These are phyloP conservation scores for Cordyceps tenuipes DNA, from an alignment of 2,329 filamentous ascomycete species.

Conservation along the genomic window DNA sequence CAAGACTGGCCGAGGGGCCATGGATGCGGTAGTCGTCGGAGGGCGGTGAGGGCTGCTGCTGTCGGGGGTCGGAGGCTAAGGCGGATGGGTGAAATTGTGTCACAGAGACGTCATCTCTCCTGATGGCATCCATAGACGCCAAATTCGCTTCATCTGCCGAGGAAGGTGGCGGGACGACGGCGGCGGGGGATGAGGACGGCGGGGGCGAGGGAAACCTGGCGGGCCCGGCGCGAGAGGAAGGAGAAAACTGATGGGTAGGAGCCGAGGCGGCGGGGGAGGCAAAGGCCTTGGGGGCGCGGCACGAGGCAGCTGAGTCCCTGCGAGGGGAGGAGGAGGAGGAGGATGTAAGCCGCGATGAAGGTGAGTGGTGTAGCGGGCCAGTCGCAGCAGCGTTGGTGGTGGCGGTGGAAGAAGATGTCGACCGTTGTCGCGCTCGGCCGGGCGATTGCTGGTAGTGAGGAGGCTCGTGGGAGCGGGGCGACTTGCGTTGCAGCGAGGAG, in stretches of 20 bases:
- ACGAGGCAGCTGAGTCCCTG: constrained; percentile 12
- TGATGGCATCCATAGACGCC: constrained; percentile 41
- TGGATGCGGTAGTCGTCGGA: constrained; percentile 23
- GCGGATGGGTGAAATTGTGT: constrained; percentile 7
- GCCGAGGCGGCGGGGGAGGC: constrained; percentile 13
- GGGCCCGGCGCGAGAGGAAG: constrained; percentile 30
- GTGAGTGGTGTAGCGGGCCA: constrained; percentile 7
- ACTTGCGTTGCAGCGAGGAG: constrained; percentile 30
- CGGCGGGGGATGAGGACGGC: constrained; percentile 42
- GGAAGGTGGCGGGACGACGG: constrained; percentile 24
- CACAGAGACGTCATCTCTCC: constrained; percentile 7
- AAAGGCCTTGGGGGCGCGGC: constrained; percentile 16
- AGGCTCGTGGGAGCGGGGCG: constrained; percentile 35
- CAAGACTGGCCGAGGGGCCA: constrained; percentile 25
- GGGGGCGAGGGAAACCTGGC: constrained; percentile 47
- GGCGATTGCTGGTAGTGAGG: constrained; percentile 21
- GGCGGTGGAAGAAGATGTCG: constrained; percentile 9
- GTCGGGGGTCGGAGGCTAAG: constrained; percentile 8
- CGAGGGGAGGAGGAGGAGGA: constrained; percentile 15
- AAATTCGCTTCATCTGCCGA: constrained; percentile 33
- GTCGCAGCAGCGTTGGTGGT: neutral
- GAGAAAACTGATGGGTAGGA: constrained; percentile 13
- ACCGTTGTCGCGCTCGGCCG: constrained; percentile 20
- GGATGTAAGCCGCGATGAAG: constrained; percentile 9
- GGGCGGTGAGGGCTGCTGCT: constrained; percentile 29